Conservation (phyloP, 768 basidiomycete genomes). For the Leucosporidium yakuticum region DNA sequence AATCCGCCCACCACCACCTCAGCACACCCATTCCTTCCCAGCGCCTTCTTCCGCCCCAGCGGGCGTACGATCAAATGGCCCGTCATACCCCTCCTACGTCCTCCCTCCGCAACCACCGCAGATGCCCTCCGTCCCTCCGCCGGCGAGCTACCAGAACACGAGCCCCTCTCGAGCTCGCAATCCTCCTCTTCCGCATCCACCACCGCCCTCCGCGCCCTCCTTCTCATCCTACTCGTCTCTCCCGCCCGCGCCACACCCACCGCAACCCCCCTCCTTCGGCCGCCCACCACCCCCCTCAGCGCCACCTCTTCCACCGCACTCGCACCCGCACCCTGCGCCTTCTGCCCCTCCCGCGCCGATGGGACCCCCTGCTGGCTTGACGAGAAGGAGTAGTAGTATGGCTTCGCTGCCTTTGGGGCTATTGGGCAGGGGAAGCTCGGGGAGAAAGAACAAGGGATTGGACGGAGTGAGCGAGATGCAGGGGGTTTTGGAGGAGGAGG, state of each 20-base stretch:
- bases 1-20: background rate
- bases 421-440: background rate
- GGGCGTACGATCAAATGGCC: background rate
- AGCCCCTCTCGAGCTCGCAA: too few relatives aligned
- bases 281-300: background rate
- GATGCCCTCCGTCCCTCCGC: background rate
- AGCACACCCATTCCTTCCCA: background rate
- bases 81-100: background rate
- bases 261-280: background rate
- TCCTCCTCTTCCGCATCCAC: too few relatives aligned
- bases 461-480: background rate
- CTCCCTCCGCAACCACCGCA: background rate
- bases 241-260: background rate
- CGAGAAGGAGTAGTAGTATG: background rate
- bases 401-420: background rate
- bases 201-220: background rate
- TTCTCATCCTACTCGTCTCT: background rate
- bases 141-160: background rate
- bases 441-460: background rate
- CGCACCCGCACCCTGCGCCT: background rate
- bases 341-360: slow-evolving; percentile 1
- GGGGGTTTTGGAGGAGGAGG: slow-evolving; percentile 5
- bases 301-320: too few relatives aligned
- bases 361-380: background rate
- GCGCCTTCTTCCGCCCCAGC: background rate